Evolutionary conservation across 192 early-diverging fungal genomes (phyloP), one percentile per base, ranked within the genome.

Genomic region (Podila verticillata): DNA sequence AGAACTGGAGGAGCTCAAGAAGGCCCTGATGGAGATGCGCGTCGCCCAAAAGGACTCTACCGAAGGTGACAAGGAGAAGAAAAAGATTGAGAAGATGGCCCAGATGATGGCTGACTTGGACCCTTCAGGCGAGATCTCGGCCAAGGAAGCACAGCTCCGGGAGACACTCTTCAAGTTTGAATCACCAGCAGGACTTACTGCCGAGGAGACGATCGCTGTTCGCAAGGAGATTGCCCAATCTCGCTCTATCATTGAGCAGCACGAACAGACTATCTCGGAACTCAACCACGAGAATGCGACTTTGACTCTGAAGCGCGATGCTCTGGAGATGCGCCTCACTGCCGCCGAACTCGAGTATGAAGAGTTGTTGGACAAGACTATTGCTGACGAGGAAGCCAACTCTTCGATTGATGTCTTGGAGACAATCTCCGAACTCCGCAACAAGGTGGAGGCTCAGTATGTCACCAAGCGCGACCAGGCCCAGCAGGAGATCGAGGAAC

Each of bases 361-460:
- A 65, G 92, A 96, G 68, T 81, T 96, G 54, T 72, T 96, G 61
- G 88, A 90, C 56, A 89, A 88, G 67, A 90, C 86, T 9, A 92
- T 92, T 77, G 89, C 88, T 6, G 89, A 91, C 67, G 91, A 93
- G 72, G 88, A 93, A 63, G 90, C 85, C 59, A 87, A 88, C 49
- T 84, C 70, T 22, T 84, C 75, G 32, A 83, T 82, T 7, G 85
- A 90, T 57, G 88, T 89, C 31, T 82, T 86, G 26, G 90, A 93
- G 65, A 95, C 95, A 35, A 93, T 97, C 68, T 89, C 90, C 36
- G 94, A 96, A 58, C 84, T 97, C 26, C 94, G 92, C 83, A 87
- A 82, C 64, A 94, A 95, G 85, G 89, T 99, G 9, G 97, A 99
- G 78, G 83, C 81, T 5, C 92, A 95, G 82, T 97, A 95, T 81